Percentiles rank a stretch among this genome's conserved stretches.
Conservation (phyloP, 352 stramenopile genomes). For the Phytophthora aleatoria region DNA sequence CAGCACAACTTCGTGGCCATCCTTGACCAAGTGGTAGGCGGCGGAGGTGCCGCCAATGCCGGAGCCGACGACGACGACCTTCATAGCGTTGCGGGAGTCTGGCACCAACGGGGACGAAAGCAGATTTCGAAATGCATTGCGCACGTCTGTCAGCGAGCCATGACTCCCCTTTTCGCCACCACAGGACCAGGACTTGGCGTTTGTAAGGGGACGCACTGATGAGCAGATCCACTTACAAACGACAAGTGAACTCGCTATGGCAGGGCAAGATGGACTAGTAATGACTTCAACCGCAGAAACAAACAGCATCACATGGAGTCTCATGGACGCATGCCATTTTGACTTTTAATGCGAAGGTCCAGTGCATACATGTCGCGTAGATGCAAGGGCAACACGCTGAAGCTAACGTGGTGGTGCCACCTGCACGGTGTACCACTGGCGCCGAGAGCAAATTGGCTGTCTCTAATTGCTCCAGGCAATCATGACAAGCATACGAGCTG, state of each 20-base stretch:
- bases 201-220: constrained; percentile 10
- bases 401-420: too few relatives aligned
- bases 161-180: constrained; percentile 22
- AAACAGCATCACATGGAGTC: too few relatives aligned
- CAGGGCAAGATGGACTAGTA: too few relatives aligned
- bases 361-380: too few relatives aligned
- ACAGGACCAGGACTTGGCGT: constrained; percentile 24
- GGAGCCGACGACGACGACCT: constrained; percentile 84
- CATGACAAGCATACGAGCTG: too few relatives aligned
- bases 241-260: background rate
- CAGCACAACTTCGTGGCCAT: constrained; percentile 82
- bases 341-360: too few relatives aligned
- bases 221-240: constrained; percentile 44
- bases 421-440: too few relatives aligned
- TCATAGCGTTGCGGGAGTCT: constrained; percentile 49
- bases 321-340: too few relatives aligned
- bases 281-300: too few relatives aligned
- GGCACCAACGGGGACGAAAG: background rate
- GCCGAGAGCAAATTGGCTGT: too few relatives aligned
- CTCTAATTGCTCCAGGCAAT: too few relatives aligned
- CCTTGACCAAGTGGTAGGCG: constrained; percentile 84
- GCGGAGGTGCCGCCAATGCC: constrained; percentile 85
- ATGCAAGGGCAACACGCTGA: too few relatives aligned
- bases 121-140: constrained; percentile 28
- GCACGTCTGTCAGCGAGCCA: constrained; percentile 19